phyloP scores from a whole-genome alignment of 345 rosid genomes.

The Toxicodendron radicans region DNA sequence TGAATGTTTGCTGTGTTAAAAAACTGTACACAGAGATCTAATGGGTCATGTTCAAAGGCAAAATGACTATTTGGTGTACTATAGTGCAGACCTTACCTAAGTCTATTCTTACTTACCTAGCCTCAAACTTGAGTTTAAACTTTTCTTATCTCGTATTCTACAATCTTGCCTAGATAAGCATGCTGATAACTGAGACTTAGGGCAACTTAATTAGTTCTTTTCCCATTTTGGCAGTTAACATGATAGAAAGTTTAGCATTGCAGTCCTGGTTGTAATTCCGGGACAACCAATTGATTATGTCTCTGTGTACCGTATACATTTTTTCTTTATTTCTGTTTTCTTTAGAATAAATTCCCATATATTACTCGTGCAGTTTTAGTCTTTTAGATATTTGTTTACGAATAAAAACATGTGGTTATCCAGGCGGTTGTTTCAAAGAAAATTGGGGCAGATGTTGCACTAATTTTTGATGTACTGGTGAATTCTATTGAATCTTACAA shows the following conservation, averaged over 20 bases:
- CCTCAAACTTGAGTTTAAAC: not conserved
- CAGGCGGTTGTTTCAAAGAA: conserved; percentile 71
- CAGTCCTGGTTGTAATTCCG: not conserved
- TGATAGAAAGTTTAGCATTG: not conserved
- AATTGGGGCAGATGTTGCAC: conserved; percentile 32
- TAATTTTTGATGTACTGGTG: conserved; percentile 46
- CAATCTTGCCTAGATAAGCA: too few species aligned
- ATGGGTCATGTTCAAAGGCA: too few species aligned
- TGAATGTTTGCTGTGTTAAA: not conserved
- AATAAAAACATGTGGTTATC: not conserved
- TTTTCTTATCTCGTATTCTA: too few species aligned
- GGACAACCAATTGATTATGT: not conserved
- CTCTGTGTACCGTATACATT: not conserved
- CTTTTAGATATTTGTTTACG: conserved; percentile 1
- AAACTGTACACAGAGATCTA: not conserved
- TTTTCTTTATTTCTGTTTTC: not conserved
- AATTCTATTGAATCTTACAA: conserved; percentile 36
- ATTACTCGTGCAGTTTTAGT: not conserved
- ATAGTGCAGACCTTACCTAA: not conserved
- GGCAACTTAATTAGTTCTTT: not conserved
- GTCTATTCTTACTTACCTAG: not conserved
- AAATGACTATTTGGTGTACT: too few species aligned
- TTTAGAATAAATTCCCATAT: not conserved
- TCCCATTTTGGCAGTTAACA: not conserved
- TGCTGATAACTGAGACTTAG: not conserved